Evolutionary conservation across 1,284 basidiomycete species (phyloP).

Genomic region (Ceratobasidium sp.): DNA sequence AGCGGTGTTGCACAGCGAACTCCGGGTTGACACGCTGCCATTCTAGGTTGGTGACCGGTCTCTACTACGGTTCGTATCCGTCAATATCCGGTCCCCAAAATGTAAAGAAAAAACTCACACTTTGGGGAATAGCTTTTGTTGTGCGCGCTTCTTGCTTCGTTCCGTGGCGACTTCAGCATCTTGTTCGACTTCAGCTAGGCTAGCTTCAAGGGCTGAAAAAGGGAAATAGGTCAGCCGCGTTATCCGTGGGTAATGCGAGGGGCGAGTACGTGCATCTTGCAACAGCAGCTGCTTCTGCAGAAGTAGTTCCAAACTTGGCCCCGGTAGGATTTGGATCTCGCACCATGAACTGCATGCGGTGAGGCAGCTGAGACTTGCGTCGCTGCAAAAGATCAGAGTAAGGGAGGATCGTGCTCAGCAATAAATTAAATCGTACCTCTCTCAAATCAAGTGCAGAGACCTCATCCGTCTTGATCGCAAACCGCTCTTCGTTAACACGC

Average conservation of each 20-base stretch:
- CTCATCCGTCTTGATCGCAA: constrained; percentile 59
- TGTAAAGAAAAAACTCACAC: constrained; percentile 10
- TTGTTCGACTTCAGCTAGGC: constrained; percentile 34
- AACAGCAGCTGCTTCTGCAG: constrained; percentile 34
- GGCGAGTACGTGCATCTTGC: constrained; percentile 20
- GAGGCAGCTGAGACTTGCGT: constrained; percentile 33
- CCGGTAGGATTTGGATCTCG: constrained; percentile 39
- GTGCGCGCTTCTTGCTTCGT: constrained; percentile 25
- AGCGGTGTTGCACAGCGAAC: not conserved
- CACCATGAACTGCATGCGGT: constrained; percentile 40
- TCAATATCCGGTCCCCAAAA: not conserved
- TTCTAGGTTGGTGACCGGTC: constrained; percentile 41
- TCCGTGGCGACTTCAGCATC: constrained; percentile 38
- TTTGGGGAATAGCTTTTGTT: constrained; percentile 31
- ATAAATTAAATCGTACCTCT: constrained; percentile 8
- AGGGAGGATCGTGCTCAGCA: not conserved
- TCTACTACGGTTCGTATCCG: constrained; percentile 1
- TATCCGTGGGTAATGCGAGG: not conserved
- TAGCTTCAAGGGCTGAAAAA: constrained; percentile 28
- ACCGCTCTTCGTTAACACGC: constrained; percentile 73
- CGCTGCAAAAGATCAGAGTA: not conserved
- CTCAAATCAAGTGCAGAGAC: constrained; percentile 36
- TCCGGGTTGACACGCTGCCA: too few species aligned
- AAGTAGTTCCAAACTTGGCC: constrained; percentile 29
- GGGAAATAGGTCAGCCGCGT: not conserved